Evolutionary conservation across 1,284 basidiomycete genomes (phyloP).

Genomic region (Tilletiopsis washingtonensis): DNA sequence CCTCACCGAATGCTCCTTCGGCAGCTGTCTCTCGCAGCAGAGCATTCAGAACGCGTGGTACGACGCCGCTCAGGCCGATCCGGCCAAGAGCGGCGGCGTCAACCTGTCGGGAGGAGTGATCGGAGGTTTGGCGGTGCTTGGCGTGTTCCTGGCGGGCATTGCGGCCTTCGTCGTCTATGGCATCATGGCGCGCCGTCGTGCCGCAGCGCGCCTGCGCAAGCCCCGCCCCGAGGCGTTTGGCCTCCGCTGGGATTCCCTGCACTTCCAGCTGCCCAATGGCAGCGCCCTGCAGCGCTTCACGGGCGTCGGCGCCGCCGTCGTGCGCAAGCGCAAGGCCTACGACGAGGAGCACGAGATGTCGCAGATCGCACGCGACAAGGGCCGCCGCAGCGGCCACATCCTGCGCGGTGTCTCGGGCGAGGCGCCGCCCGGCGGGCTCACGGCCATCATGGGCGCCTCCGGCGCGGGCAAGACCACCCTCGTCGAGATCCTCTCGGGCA

Average conservation of each 20-base stretch:
- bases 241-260: slow-evolving; percentile 13
- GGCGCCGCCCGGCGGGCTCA: slow-evolving; percentile 24
- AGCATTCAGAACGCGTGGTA: slow-evolving; percentile 19
- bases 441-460: slow-evolving; percentile 28
- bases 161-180: slow-evolving; percentile 14
- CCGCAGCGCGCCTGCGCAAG: slow-evolving; percentile 10
- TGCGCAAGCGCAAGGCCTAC: background rate
- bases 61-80: slow-evolving; percentile 1
- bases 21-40: slow-evolving; percentile 23
- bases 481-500: slow-evolving; percentile 31
- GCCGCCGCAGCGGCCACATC: slow-evolving; percentile 4
- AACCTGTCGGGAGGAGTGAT: slow-evolving; percentile 23
- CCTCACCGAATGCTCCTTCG: slow-evolving; percentile 20
- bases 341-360: background rate
- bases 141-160: slow-evolving; percentile 16
- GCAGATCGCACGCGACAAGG: background rate
- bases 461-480: slow-evolving; percentile 37
- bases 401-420: slow-evolving; percentile 14
- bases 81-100: background rate
- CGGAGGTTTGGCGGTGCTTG: slow-evolving; percentile 28
- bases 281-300: background rate
- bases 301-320: background rate
- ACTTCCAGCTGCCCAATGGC: too few relatives aligned
- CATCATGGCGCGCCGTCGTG: slow-evolving; percentile 14
- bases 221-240: slow-evolving; percentile 15